Conservation (phyloP, 2,329 filamentous ascomycete species). For the Neofusicoccum sp. region DNA sequence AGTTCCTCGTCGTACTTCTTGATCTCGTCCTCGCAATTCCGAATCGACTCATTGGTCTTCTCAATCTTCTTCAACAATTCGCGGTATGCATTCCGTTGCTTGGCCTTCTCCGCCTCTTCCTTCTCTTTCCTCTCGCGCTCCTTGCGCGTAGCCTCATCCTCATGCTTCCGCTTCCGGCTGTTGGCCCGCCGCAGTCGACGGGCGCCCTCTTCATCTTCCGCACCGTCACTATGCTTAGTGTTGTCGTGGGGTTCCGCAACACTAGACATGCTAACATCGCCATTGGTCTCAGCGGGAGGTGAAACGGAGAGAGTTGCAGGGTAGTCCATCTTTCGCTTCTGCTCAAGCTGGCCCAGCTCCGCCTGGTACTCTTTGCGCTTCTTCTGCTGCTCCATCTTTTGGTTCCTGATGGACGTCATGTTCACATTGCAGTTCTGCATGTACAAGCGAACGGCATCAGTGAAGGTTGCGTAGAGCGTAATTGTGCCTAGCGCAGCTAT, state of each 20-base stretch:
- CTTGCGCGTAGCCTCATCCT: slow-evolving; percentile 58
- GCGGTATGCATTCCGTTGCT: slow-evolving; percentile 72
- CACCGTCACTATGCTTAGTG: slow-evolving; percentile 57
- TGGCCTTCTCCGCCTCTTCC: slow-evolving; percentile 59
- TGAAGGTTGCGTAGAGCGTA: slow-evolving; percentile 80
- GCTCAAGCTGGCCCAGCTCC: slow-evolving; percentile 68
- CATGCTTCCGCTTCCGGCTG: slow-evolving; percentile 74
- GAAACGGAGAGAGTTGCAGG: slow-evolving; percentile 70
- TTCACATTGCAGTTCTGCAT: slow-evolving; percentile 90
- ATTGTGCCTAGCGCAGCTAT: slow-evolving; percentile 79
- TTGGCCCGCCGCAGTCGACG: slow-evolving; percentile 55
- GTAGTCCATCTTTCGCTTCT: slow-evolving; percentile 69
- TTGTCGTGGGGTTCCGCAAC: slow-evolving; percentile 60
- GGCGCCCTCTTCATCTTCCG: slow-evolving; percentile 62
- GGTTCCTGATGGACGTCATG: slow-evolving; percentile 92
- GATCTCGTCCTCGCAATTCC: slow-evolving; percentile 81
- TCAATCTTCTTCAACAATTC: slow-evolving; percentile 86
- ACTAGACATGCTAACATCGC: slow-evolving; percentile 61
- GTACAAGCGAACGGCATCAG: slow-evolving; percentile 80
- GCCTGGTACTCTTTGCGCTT: slow-evolving; percentile 64
- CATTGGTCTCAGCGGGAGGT: slow-evolving; percentile 49
- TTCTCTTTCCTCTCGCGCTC: slow-evolving; percentile 66
- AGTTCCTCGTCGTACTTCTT: slow-evolving; percentile 84
- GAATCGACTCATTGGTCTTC: slow-evolving; percentile 77
- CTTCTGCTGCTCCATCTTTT: slow-evolving; percentile 90